Evolutionary conservation across 331 rosid genomes (phyloP), one percentile per base, ranked within the genome.

Genomic region (Stylosanthes scabra): DNA sequence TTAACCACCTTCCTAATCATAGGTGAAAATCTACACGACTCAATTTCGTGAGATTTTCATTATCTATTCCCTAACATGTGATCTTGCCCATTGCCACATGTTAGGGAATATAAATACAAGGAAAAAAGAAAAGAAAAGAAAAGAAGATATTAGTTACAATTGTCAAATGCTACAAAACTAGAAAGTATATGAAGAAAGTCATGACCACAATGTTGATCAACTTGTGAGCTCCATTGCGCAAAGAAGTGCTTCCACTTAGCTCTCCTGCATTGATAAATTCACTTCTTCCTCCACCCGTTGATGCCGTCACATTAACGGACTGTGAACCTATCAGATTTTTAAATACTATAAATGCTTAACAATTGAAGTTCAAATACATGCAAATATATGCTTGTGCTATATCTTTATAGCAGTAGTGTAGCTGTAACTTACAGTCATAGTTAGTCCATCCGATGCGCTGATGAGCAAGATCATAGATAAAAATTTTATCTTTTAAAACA

Each of bases 401-500:
- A 1, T 20, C 25, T 20, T 20, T 20, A 1, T 20, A 20, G 25
- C 1, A 20, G 25, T 16, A 49, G 61, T 29, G 63, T 29, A 57
- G 25, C 1, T 31, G 65, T 74, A 74, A 90, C 99, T 95, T 82
- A 95, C 97, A 92, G 81, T 95, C 91, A 74, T 92, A 95, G 80
- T 86, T 82, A 6, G 87, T 71, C 99, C 99, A 95, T 74, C 99
- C 99, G 42, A 95, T 87, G 71, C 91, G 91, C 74, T 87, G 92
- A 68, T 83, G 74, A 52, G 81, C 92, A 74, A 95, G 82, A 87
- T 95, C 97, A 42, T 95, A 95, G 57, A 95, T 90, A 50, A 95
- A 75, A 15, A 92, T 90, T 82, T 86, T 87, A 85, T 95, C 97
- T 77, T 92, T 95, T 5, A 95, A 79, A 66, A 91, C 93, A 51